These are phyloP conservation scores for Ogataea ramenticola DNA, from an alignment of 805 yeast genomes.

Conservation along the genomic window DNA sequence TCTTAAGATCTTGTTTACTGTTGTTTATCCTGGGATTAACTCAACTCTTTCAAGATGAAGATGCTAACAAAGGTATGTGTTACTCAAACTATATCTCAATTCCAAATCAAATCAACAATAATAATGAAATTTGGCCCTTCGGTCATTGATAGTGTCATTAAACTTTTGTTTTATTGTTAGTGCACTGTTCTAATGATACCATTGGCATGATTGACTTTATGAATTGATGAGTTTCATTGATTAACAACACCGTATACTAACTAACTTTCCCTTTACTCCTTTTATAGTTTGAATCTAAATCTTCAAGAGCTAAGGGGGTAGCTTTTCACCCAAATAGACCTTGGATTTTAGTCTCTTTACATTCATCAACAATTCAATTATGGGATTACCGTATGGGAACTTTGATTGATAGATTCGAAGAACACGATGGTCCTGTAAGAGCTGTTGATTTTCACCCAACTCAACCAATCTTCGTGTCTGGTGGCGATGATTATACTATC, in stretches of 20 bases:
- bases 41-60: slow-evolving; percentile 52
- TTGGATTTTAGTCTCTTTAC: slow-evolving; percentile 91
- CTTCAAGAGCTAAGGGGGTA: slow-evolving; percentile 95
- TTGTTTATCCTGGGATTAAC: neutral
- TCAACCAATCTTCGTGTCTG: slow-evolving; percentile 93
- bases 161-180: too few relatives aligned
- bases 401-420: slow-evolving; percentile 90
- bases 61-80: slow-evolving; percentile 67
- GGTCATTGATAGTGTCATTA: too few relatives aligned
- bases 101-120: too few relatives aligned
- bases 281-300: slow-evolving; percentile 84
- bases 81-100: neutral
- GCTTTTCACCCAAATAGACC: slow-evolving; percentile 96
- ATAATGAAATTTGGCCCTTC: too few relatives aligned
- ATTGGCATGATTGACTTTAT: too few relatives aligned
- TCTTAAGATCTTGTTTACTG: neutral
- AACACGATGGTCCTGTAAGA: slow-evolving; percentile 97
- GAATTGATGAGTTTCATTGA: too few relatives aligned
- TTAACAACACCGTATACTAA: slow-evolving; percentile 2
- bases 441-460: slow-evolving; percentile 95
- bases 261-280: neutral
- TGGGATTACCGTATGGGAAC: slow-evolving; percentile 99
- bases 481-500: slow-evolving; percentile 94
- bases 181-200: too few relatives aligned
- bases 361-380: slow-evolving; percentile 96